Conservation (phyloP, 106 monocot genomes). For the Dioscorea zingiberensis region DNA sequence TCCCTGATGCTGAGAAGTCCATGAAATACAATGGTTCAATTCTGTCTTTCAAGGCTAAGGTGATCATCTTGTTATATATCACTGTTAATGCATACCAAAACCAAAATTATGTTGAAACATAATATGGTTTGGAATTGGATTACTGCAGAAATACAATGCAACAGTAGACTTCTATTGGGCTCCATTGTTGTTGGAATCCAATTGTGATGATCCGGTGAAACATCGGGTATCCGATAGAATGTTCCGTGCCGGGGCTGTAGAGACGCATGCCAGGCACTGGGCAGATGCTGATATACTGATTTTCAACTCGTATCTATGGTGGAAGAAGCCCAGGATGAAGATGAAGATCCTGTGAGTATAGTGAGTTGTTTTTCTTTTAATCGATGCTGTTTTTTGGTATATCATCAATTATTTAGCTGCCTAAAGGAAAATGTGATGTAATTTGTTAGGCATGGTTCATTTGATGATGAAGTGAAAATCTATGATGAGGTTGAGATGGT, state of each 20-base stretch:
- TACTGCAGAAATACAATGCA: constrained; percentile 42
- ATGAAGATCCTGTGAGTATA: constrained; percentile 59
- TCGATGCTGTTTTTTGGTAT: too few species aligned
- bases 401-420: too few species aligned
- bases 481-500: constrained; percentile 37
- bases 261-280: constrained; percentile 48
- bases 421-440: neutral
- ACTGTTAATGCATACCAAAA: neutral
- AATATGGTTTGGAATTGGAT: neutral
- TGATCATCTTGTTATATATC: neutral
- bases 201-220: constrained; percentile 45
- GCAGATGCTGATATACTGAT: constrained; percentile 44
- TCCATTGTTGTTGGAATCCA: constrained; percentile 51
- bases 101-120: neutral
- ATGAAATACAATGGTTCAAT: constrained; percentile 5
- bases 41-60: constrained; percentile 18
- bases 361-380: neutral
- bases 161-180: constrained; percentile 66
- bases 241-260: constrained; percentile 31
- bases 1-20: neutral
- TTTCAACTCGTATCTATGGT: constrained; percentile 70
- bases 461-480: constrained; percentile 20
- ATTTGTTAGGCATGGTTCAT: constrained; percentile 29
- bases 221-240: constrained; percentile 33
- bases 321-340: constrained; percentile 50